These are phyloP conservation scores for Pythium volutum DNA, from an alignment of 352 stramenopile genomes.

Conservation along the genomic window DNA sequence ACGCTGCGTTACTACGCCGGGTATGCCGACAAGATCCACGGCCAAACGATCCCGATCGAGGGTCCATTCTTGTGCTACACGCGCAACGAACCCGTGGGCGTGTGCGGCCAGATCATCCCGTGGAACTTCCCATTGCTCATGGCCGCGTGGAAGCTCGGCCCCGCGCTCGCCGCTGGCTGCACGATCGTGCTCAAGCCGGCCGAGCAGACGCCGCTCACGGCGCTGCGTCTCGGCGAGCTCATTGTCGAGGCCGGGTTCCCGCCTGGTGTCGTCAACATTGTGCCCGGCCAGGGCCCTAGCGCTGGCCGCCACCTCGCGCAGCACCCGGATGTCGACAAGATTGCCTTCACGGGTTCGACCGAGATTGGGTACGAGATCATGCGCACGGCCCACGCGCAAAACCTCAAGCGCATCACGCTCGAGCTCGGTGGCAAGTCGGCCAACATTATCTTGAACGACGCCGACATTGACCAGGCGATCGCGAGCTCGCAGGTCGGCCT, in stretches of 20 bases:
- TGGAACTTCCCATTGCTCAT: slow-evolving; percentile 67
- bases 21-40: slow-evolving; percentile 39
- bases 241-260: slow-evolving; percentile 67
- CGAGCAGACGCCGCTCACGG: slow-evolving; percentile 90
- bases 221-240: slow-evolving; percentile 63
- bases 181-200: slow-evolving; percentile 93
- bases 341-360: slow-evolving; percentile 70
- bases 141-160: slow-evolving; percentile 73
- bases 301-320: slow-evolving; percentile 56
- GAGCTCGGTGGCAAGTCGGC: slow-evolving; percentile 91
- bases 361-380: slow-evolving; percentile 80
- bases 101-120: slow-evolving; percentile 61
- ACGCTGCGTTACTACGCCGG: slow-evolving; percentile 60
- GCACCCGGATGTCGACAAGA: slow-evolving; percentile 71
- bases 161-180: slow-evolving; percentile 91
- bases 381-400: slow-evolving; percentile 35
- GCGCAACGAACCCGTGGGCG: slow-evolving; percentile 63
- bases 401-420: slow-evolving; percentile 59
- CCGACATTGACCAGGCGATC: slow-evolving; percentile 65
- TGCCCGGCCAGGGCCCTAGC: slow-evolving; percentile 47
- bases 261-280: slow-evolving; percentile 60
- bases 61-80: slow-evolving; percentile 49
- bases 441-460: slow-evolving; percentile 77
- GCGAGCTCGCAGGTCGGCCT: slow-evolving; percentile 77
- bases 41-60: slow-evolving; percentile 57